A percentile compares a stretch with the other conserved stretches of the same genome.
These are phyloP conservation scores for Hypericum androsaemum DNA, from an alignment of 345 rosid species.

Conservation along the genomic window DNA sequence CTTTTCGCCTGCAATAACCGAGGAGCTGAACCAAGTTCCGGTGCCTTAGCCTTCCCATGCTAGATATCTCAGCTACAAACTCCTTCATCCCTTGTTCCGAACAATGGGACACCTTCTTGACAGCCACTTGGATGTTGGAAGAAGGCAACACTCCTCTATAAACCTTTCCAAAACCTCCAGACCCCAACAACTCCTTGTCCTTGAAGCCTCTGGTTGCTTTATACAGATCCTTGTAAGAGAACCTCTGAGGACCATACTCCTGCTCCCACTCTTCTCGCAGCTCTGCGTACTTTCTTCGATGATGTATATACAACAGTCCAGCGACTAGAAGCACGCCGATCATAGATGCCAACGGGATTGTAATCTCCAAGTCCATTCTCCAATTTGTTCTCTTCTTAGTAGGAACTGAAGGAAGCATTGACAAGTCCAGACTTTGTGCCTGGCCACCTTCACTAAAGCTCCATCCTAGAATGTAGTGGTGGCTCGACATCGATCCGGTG, in stretches of 20 bases:
- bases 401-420: slow-evolving; percentile 7
- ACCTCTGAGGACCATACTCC: slow-evolving; percentile 17
- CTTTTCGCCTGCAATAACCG: slow-evolving; percentile 11
- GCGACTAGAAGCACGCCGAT: not conserved
- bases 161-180: slow-evolving; percentile 14
- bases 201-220: slow-evolving; percentile 13
- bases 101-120: slow-evolving; percentile 11
- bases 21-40: slow-evolving; percentile 15
- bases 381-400: not conserved
- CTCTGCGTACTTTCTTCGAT: slow-evolving; percentile 8
- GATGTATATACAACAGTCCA: not conserved
- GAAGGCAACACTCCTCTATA: slow-evolving; percentile 10
- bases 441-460: slow-evolving; percentile 6
- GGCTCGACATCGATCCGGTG: not conserved
- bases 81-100: slow-evolving; percentile 13
- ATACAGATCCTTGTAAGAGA: slow-evolving; percentile 8
- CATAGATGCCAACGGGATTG: not conserved
- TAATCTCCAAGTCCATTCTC: not conserved
- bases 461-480: slow-evolving; percentile 12
- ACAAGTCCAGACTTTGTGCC: not conserved
- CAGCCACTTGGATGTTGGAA: slow-evolving; percentile 3
- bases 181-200: slow-evolving; percentile 4
- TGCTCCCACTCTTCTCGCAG: slow-evolving; percentile 15
- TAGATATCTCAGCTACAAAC: slow-evolving; percentile 11
- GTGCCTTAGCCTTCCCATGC: slow-evolving; percentile 14